Conservation (phyloP, 352 stramenopile genomes). For the Globisporangium splendens region DNA sequence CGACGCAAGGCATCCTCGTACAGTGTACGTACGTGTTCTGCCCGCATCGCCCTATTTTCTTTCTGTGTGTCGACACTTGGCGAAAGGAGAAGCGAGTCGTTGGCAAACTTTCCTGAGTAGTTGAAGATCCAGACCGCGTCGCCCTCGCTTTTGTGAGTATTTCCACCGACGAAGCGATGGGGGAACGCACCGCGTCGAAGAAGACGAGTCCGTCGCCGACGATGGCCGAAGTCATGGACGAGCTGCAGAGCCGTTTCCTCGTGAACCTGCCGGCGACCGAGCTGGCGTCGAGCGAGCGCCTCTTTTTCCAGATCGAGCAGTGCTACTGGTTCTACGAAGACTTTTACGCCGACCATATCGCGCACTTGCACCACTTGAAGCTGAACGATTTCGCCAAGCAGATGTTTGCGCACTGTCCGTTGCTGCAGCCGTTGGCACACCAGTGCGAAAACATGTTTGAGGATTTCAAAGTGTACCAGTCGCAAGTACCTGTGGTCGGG, state of each 20-base stretch:
- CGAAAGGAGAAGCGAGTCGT: no score
- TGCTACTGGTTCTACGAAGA: constrained; percentile 98
- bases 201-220: constrained; percentile 27
- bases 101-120: no score
- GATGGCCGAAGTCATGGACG: constrained; percentile 92
- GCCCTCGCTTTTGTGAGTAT: no score
- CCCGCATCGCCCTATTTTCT: no score
- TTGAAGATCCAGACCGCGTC: no score
- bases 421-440: constrained; percentile 81
- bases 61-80: no score
- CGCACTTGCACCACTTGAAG: constrained; percentile 87
- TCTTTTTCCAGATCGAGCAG: constrained; percentile 98
- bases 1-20: no score
- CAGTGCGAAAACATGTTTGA: constrained; percentile 91
- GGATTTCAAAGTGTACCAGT: constrained; percentile 93
- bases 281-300: constrained; percentile 88
- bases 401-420: constrained; percentile 90
- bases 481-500: constrained; percentile 92
- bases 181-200: constrained; percentile 8
- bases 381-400: constrained; percentile 92
- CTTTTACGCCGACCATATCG: constrained; percentile 91
- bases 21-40: no score
- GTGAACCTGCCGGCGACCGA: constrained; percentile 92
- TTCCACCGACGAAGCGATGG: constrained; percentile 8
- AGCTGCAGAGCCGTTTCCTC: constrained; percentile 95